phyloP scores from a whole-genome alignment of 345 rosid genomes.

The Boechera stricta region DNA sequence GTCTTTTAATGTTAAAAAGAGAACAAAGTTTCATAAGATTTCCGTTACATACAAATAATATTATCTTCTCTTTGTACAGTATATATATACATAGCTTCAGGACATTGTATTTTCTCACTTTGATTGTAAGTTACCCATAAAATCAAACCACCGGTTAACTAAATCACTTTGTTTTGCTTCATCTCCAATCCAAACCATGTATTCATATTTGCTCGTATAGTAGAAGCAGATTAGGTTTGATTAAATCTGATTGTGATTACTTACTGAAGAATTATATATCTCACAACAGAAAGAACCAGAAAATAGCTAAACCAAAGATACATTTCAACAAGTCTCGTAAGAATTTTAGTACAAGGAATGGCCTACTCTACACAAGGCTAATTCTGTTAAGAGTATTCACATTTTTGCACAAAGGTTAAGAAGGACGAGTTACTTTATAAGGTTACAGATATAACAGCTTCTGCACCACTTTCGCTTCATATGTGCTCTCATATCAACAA shows the following conservation, averaged over 20 bases:
- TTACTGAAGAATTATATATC: neutral
- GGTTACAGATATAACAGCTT: neutral
- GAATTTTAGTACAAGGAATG: neutral
- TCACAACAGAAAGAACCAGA: neutral
- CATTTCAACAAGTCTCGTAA: neutral
- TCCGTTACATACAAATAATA: too few species aligned
- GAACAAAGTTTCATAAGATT: too few species aligned
- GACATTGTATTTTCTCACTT: neutral
- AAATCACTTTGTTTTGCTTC: neutral
- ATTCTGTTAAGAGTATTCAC: neutral
- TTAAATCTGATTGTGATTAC: neutral
- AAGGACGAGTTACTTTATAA: neutral
- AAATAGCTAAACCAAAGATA: neutral
- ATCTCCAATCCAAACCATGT: neutral
- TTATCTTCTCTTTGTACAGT: too few species aligned
- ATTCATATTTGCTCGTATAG: neutral
- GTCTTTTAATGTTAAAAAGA: too few species aligned
- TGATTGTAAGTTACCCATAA: neutral
- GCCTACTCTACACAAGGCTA: neutral
- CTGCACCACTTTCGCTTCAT: neutral
- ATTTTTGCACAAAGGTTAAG: neutral
- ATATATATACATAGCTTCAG: too few species aligned
- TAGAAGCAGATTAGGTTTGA: neutral
- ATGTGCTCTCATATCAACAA: neutral
- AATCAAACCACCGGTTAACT: too few species aligned